These are phyloP conservation scores for Boechera stricta DNA, from an alignment of 345 rosid species.

Conservation along the genomic window DNA sequence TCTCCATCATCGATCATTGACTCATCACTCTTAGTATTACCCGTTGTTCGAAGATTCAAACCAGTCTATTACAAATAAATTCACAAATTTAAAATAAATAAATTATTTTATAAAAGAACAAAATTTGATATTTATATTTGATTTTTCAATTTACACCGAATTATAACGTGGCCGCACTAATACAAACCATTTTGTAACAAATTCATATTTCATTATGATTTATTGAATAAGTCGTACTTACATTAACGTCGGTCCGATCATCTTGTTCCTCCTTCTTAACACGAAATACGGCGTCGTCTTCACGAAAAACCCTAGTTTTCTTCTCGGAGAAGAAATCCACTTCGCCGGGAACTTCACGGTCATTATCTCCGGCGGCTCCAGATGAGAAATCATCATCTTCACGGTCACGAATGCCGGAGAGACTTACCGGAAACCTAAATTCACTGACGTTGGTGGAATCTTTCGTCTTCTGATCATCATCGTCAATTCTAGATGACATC, in stretches of 20 bases:
- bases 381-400: constrained; percentile 43
- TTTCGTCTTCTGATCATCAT: constrained; percentile 25
- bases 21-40: constrained; percentile 74
- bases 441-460: constrained; percentile 26
- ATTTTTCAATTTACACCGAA: neutral
- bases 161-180: neutral
- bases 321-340: constrained; percentile 81
- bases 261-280: constrained; percentile 63
- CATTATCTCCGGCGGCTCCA: constrained; percentile 32
- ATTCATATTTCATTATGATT: neutral
- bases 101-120: neutral
- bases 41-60: constrained; percentile 72
- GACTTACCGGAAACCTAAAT: constrained; percentile 58
- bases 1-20: constrained; percentile 79
- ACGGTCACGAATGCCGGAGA: constrained; percentile 44
- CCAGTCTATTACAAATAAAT: constrained; percentile 60
- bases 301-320: constrained; percentile 42
- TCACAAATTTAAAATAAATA: neutral
- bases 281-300: constrained; percentile 33
- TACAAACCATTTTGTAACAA: neutral
- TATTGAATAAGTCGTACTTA: constrained; percentile 41
- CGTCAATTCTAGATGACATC: constrained; percentile 35
- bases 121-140: neutral
- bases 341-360: constrained; percentile 55
- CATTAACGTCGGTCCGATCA: constrained; percentile 59